phyloP scores from a whole-genome alignment of 805 yeast genomes.

The Pichia kluyveri region DNA sequence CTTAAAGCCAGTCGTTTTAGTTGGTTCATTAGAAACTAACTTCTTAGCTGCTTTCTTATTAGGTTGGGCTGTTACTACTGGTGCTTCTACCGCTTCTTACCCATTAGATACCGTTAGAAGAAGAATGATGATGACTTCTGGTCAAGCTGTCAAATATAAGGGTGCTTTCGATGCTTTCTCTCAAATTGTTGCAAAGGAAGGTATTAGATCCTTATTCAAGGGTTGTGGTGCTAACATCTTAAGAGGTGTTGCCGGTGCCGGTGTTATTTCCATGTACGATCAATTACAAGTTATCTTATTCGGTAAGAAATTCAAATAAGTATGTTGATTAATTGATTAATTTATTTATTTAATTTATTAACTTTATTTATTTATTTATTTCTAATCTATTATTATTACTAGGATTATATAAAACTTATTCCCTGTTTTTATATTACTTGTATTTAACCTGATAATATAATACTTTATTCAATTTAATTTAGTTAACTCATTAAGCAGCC shows the following conservation, averaged over 20 bases:
- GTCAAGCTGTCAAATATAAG: slow-evolving; percentile 94
- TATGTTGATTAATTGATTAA: slow-evolving; percentile 12
- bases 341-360: slow-evolving; percentile 1
- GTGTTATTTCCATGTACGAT: slow-evolving; percentile 97
- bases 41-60: slow-evolving; percentile 92
- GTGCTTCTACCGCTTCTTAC: slow-evolving; percentile 97
- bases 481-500: no score
- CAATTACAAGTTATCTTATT: slow-evolving; percentile 90
- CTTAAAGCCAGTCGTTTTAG: slow-evolving; percentile 87
- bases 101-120: slow-evolving; percentile 99
- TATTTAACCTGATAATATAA: neutral
- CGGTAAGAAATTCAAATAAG: slow-evolving; percentile 87
- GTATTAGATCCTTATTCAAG: slow-evolving; percentile 88
- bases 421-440: neutral
- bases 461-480: neutral
- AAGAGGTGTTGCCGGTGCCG: slow-evolving; percentile 99
- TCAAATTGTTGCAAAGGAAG: slow-evolving; percentile 92
- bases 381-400: neutral
- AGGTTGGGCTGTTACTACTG: slow-evolving; percentile 98
- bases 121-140: slow-evolving; percentile 99
- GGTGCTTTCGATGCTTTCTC: slow-evolving; percentile 92
- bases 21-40: slow-evolving; percentile 90
- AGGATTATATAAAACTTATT: neutral
- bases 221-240: slow-evolving; percentile 99
- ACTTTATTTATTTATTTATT: neutral